Conservation (phyloP, 345 rosid species). For the Sisymbrium altissimum region DNA sequence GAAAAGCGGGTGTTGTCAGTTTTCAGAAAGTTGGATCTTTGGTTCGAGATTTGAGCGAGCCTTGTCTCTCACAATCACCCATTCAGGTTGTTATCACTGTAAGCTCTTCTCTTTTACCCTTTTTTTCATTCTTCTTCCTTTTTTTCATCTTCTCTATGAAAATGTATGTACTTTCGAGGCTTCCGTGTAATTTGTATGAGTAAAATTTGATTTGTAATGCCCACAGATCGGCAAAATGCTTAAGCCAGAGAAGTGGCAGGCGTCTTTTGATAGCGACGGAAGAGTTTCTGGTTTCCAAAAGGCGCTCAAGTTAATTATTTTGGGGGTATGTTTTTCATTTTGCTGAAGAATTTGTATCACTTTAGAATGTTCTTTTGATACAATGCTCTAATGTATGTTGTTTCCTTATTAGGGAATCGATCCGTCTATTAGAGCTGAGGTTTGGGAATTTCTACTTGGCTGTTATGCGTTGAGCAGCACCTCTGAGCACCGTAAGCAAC, state of each 20-base stretch:
- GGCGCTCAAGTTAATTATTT: conserved; percentile 64
- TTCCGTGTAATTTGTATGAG: neutral
- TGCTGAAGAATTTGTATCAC: neutral
- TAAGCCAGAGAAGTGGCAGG: conserved; percentile 87
- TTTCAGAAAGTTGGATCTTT: conserved; percentile 69
- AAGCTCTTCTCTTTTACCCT: conserved; percentile 34
- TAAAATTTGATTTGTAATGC: conserved; percentile 12
- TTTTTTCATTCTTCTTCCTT: neutral
- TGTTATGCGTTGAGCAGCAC: conserved; percentile 77
- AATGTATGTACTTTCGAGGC: neutral
- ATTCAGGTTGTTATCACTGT: conserved; percentile 69
- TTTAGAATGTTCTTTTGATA: too few species aligned
- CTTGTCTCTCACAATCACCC: conserved; percentile 70
- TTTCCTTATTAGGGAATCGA: conserved; percentile 66
- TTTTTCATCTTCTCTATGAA: neutral
- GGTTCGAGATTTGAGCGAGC: conserved; percentile 79
- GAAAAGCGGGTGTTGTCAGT: conserved; percentile 54
- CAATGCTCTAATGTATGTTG: conserved; percentile 22
- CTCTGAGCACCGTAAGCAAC: conserved; percentile 65
- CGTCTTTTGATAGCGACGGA: conserved; percentile 71
- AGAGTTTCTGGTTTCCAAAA: conserved; percentile 74
- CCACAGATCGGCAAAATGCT: conserved; percentile 80
- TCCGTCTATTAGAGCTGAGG: conserved; percentile 86
- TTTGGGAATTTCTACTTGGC: conserved; percentile 96
- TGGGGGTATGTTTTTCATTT: conserved; percentile 61